Percentiles rank a stretch among this genome's conserved stretches.
phyloP scores from a whole-genome alignment of 2,329 filamentous ascomycete genomes.

The Cryphonectria japonica region DNA sequence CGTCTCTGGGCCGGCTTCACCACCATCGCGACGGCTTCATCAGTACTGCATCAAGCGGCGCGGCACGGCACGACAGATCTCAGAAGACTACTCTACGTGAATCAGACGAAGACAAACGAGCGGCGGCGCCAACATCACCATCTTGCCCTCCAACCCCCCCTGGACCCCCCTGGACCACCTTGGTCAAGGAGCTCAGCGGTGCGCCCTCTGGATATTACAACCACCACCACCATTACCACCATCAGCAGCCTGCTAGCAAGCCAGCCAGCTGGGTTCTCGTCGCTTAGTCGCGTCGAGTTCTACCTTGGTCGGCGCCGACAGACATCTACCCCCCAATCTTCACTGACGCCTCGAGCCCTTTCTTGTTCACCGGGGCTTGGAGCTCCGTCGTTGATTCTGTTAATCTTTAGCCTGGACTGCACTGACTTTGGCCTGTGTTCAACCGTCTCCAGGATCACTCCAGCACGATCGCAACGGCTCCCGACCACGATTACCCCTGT shows the following conservation, averaged over 20 bases:
- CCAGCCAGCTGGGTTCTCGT: background rate
- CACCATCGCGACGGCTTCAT: background rate
- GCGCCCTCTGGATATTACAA: background rate
- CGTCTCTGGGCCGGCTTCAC: background rate
- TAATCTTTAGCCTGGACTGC: slow-evolving; percentile 1
- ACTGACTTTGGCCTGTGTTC: background rate
- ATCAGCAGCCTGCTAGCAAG: background rate
- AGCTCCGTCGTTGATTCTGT: background rate
- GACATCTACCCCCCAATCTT: background rate
- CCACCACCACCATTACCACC: background rate
- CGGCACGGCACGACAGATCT: background rate
- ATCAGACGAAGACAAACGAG: background rate
- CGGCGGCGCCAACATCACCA: background rate
- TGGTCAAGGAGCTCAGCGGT: background rate
- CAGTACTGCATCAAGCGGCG: background rate
- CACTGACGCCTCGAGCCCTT: background rate
- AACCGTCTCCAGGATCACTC: slow-evolving; percentile 19
- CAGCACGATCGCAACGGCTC: slow-evolving; percentile 22
- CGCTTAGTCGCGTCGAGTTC: slow-evolving; percentile 1
- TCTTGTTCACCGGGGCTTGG: background rate
- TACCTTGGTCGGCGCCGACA: background rate
- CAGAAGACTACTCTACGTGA: background rate
- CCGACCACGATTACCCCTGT: slow-evolving; percentile 31
- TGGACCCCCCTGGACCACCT: too few species aligned
- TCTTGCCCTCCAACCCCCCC: background rate